Base-by-base conservation (phyloP, 371 early-diverging fungal species). In the Mucor plumbeus region DNA sequence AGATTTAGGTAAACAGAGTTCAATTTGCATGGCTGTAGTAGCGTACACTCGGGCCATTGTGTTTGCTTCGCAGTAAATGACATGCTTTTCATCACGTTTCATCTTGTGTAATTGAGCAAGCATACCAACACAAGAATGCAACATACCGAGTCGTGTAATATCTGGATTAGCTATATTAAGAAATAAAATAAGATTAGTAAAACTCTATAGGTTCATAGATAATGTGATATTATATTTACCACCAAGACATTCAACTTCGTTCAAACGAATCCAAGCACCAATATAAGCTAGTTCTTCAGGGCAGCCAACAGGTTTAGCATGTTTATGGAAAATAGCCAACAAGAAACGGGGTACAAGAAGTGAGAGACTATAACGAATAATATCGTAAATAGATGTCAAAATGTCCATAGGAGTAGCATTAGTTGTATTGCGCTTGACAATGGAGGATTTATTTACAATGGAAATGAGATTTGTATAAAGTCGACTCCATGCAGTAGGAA, bases 231-330 rank as follows among this genome's bases (percentile, higher is more conserved):
- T 17, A 14, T 47, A 44, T 43, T 43, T 72, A 75, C 78, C 78
- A 56, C 80, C 80, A 21, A 77, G 72, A 35, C 80, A 80, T 61
- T 80, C 78, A 15, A 77, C 58, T 53, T 80, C 80, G 62, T 75
- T 70, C 19, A 74, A 19, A 9, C 80, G 72, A 9, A 76, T 68
- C 78, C 80, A 80, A 8, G 77, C 77, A 43, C 73, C 76, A 6
- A 72, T 61, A 53, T 59, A 64, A 17, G 72, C 57, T 15, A 73
- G 38, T 57, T 76, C 70, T 38, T 73, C 69, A 50, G 70, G 67
- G 33, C 67, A 70, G 17, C 68, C 67, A 7, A 59, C 63, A 21
- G 57, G 64, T 36, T 67, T 71, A 26, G 59, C 58, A 34, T 63
- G 63, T 38, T 58, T 71, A 31, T 71, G 50, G 26, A 71, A 50